phyloP scores from a whole-genome alignment of 179 eudicot genomes.

The Gypsophila paniculata region DNA sequence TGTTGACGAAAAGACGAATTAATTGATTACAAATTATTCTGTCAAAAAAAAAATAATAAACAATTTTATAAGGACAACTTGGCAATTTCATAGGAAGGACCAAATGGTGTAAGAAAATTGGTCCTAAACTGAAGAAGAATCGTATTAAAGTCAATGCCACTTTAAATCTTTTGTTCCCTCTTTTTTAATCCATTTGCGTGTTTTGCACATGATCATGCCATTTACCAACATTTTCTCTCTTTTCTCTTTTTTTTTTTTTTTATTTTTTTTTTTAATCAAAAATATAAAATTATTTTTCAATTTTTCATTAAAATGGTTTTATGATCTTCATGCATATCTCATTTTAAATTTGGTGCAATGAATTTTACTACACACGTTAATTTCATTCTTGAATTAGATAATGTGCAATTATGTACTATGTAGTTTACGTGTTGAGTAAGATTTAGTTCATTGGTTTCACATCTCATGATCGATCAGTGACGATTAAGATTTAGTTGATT shows the following conservation, averaged over 20 bases:
- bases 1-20: not conserved
- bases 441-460: no score
- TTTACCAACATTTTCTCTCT: conserved; percentile 18
- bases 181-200: conserved; percentile 33
- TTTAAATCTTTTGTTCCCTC: conserved; percentile 33
- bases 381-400: conserved; percentile 8
- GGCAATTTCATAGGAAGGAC: conserved; percentile 24
- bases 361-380: conserved; percentile 8
- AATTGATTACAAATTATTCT: conserved; percentile 6
- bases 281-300: not conserved
- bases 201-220: conserved; percentile 27
- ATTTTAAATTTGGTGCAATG: not conserved
- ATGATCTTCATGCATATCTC: not conserved
- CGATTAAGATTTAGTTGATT: not conserved
- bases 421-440: not conserved
- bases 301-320: not conserved
- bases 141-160: conserved; percentile 26
- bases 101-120: conserved; percentile 16
- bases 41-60: not conserved
- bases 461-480: not conserved
- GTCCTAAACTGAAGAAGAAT: conserved; percentile 25
- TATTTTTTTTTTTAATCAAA: no score
- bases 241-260: not conserved
- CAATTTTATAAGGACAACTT: not conserved
- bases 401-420: not conserved